Conservation (phyloP, 768 basidiomycete genomes). For the Boletus coccyginus region DNA sequence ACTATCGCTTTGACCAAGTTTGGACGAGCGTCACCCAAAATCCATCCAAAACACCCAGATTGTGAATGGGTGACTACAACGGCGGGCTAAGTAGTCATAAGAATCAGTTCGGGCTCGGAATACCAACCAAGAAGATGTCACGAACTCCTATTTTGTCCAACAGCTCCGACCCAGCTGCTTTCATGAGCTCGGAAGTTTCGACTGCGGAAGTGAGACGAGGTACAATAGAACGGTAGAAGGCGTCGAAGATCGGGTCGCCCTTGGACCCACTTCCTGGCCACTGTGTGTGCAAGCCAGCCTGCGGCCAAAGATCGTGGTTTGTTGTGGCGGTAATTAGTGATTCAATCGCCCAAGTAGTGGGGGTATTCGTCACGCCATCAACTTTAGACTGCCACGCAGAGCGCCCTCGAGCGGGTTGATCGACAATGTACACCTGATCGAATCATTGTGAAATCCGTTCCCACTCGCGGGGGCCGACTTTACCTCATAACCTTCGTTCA, state of each 20-base stretch:
- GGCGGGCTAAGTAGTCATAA: conserved; percentile 33
- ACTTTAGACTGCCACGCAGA: conserved; percentile 41
- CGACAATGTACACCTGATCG: conserved; percentile 42
- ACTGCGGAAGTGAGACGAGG: conserved; percentile 37
- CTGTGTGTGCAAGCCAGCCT: conserved; percentile 45
- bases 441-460: neutral
- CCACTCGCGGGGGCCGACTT: neutral
- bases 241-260: conserved; percentile 45
- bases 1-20: conserved; percentile 44
- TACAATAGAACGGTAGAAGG: conserved; percentile 43
- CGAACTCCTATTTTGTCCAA: conserved; percentile 49
- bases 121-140: neutral
- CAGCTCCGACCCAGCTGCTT: conserved; percentile 39
- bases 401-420: conserved; percentile 45
- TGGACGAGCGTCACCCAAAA: conserved; percentile 46
- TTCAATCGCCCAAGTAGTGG: conserved; percentile 34
- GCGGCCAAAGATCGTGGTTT: conserved; percentile 42
- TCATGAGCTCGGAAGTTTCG: conserved; percentile 39
- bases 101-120: neutral
- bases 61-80: conserved; percentile 53
- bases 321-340: conserved; percentile 44
- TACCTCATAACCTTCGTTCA: conserved; percentile 51
- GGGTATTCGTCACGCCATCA: conserved; percentile 36
- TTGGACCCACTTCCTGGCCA: conserved; percentile 52
- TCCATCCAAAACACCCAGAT: conserved; percentile 48